Base-by-base conservation (phyloP, 2,329 filamentous ascomycete species). In the Aspergillus bombycis region DNA sequence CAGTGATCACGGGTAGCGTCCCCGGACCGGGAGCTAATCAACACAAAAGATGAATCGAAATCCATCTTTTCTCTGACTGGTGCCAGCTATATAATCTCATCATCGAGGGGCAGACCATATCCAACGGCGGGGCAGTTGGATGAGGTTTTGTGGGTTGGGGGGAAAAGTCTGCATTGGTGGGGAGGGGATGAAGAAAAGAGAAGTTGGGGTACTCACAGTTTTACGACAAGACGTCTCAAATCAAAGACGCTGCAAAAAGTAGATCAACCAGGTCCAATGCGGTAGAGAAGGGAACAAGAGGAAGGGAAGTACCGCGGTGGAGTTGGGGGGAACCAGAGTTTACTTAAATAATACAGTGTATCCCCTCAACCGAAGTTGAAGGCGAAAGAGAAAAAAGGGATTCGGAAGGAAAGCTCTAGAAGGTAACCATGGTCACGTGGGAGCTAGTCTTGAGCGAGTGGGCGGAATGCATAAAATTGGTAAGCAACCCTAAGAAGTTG, bases 81-180 rank as follows among this genome's bases (percentile, higher is more conserved):
- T 89, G 86, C 86, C 86, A 89, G 86, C 86, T 83, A 79, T 79
- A 69, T 74, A 76, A 75, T 85, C 74, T 88, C 86, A 87, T 88
- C 86, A 85, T 82, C 61, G 65, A 67, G 68, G 68, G 55, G 57
- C 54, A 64, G 50, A 56, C 52, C 53, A 30, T 34, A 52, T 41
- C 26, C 56, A 10, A 23, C 43, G 58, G 38, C 64, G 66, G 43
- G 50, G 48, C 62, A 57, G 53, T 62, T 64, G 56, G 36, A 52
- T 28, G 46, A 26, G 26, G 54, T 41, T 19, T n/a, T 41, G 38
- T 41, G 38, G 38, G 38, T 41, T 28, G 26, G 26, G 26, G 34
- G 16, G 41, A 56, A 58, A 38, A 58, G 43, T 45, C 54, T 57
- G 61, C 46, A 30, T n/a, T 50, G 38, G 41, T 19, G 34, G 43